phyloP scores from a whole-genome alignment of 352 stramenopile species.

The Halophytophthora batemanensis region DNA sequence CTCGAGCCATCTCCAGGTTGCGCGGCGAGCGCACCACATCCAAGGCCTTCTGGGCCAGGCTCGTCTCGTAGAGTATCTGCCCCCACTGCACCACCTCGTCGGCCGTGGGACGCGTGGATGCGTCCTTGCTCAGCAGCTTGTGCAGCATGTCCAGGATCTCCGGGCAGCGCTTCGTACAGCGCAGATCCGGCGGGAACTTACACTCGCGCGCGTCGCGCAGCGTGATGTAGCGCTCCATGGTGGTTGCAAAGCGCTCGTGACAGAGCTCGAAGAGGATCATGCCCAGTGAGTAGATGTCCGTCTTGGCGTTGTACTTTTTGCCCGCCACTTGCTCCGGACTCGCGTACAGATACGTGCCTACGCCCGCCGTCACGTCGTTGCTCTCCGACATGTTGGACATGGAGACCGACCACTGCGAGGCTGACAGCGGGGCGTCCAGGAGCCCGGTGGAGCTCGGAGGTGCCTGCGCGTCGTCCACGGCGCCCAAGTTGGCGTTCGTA shows the following conservation, averaged over 20 bases:
- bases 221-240: slow-evolving; percentile 88
- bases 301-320: slow-evolving; percentile 91
- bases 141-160: slow-evolving; percentile 71
- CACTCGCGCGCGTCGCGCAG: slow-evolving; percentile 73
- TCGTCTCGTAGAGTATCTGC: slow-evolving; percentile 72
- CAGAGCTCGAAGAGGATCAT: slow-evolving; percentile 93
- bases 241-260: slow-evolving; percentile 85
- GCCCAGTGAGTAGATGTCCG: slow-evolving; percentile 88
- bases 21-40: slow-evolving; percentile 48
- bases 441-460: slow-evolving; percentile 17
- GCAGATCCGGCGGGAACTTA: slow-evolving; percentile 53
- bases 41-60: slow-evolving; percentile 52
- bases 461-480: slow-evolving; percentile 36
- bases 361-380: slow-evolving; percentile 80
- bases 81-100: slow-evolving; percentile 75
- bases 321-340: slow-evolving; percentile 88
- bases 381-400: slow-evolving; percentile 70
- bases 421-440: slow-evolving; percentile 33
- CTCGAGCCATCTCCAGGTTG: slow-evolving; percentile 24
- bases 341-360: slow-evolving; percentile 90
- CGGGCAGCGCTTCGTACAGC: slow-evolving; percentile 47
- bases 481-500: slow-evolving; percentile 70
- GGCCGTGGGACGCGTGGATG: slow-evolving; percentile 46
- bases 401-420: slow-evolving; percentile 55
- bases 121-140: slow-evolving; percentile 54